Base-by-base conservation (phyloP, 2,329 filamentous ascomycete species). In the Coniochaeta hoffmannii region DNA sequence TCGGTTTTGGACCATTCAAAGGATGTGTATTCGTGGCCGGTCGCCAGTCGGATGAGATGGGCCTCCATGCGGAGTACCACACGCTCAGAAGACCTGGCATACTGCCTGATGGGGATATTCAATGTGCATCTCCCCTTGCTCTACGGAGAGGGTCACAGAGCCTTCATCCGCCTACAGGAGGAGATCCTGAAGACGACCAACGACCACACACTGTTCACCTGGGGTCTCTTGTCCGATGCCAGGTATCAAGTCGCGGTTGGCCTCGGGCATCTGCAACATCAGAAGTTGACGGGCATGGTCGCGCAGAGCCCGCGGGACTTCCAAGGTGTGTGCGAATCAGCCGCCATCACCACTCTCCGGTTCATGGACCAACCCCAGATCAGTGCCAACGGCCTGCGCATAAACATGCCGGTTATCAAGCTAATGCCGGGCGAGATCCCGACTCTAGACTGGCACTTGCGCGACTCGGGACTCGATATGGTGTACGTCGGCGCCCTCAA, bases 51-150 rank as follows among this genome's bases (percentile, higher is more conserved):
- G 32, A 65, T 65, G 64, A 61, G 59, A 12, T 66, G 63, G 64
- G 62, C 61, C 14, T 55, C 61, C 7, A 38, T 36, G 22, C 50
- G 64, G 34, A n/a, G 55, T 32, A 64, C 59, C 11, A 63, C 56
- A 1, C 57, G 60, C n/a, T 10, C 36, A 55, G 56, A 64, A 54
- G 62, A 67, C 56, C 26, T 54, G 8, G 63, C 63, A 1, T 66
- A 65, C 54, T 64, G 60, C 19, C 46, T 66, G 4, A 53, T 66
- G 35, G 64, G 64, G 3, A 46, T 66, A 8, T 65, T 65, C 31
- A 55, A 55, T 17, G 56, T 67, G n/a, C 62, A 62, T 19, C 65
- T 66, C 58, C 61, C 64, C 12, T 53, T 66, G 17, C 56, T 65
- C 8, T 66, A 65, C 38, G 63, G 64, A 8, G 64, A 66, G 46